Base-by-base conservation (phyloP, 805 yeast species). In the Sugiyamaella marilandica region DNA sequence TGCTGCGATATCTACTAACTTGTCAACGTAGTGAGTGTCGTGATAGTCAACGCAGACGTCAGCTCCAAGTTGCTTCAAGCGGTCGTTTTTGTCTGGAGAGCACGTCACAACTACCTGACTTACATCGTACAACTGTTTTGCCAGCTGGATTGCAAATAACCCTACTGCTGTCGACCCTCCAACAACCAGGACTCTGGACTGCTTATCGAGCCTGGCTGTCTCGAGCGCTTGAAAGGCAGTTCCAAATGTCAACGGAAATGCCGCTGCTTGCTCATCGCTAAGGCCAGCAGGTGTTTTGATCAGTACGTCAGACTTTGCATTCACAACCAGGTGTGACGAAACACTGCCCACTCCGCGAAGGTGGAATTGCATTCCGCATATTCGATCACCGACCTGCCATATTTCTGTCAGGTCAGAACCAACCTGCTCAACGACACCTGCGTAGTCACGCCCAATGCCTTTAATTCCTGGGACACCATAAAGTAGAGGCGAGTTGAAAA, bases 151-250 rank as follows among this genome's bases (percentile, higher is more conserved):
- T 2, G 76, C 72, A 54, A 72, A 74, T 29, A 74, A 64, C 19
- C 91, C 90, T 13, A 85, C 90, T 11, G 83, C 69, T 1, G 95
- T 82, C 8, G 86, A 83, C 24, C 85, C 92, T 36, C 96, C 96
- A 45, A 85, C 70, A 18, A 87, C 75, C 46, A 86, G 71, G 2
- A 85, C 78, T 53, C 74, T 77, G 4, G 80, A 71, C 9, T 72
- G 71, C 10, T 72, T 71, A 36, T 70, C 71, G 18, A 78, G 68
- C 33, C 67, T 65, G 52, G 73, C 71, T 5, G 61, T 54, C 8
- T 64, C 62, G 31, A 77, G 64, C 47, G 74, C 62, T 47, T 71
- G 64, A 57, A 62, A 74, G 0, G 92, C 91, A 2, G 95, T 84
- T 16, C 81, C 80, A 58, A 77, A 80, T 0, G 80, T 83, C 57